Conservation (phyloP, 2,329 filamentous ascomycete species). For the Periconia digitata region DNA sequence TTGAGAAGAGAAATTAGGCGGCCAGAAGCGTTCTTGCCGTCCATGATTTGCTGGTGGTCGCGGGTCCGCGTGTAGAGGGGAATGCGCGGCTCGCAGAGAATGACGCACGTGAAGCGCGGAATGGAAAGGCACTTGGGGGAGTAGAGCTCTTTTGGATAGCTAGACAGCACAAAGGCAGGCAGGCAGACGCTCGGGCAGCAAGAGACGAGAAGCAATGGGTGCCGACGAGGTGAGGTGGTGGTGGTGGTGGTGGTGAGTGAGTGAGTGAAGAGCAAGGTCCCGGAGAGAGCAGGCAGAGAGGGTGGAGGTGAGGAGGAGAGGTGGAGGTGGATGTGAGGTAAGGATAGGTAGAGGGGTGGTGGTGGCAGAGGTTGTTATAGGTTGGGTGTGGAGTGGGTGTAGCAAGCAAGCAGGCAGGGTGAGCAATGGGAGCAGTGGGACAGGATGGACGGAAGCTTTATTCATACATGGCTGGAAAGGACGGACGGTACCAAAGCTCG, state of each 20-base stretch:
- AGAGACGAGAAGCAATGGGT: not conserved
- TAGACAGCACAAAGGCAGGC: not conserved
- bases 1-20: constrained; percentile 55
- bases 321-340: constrained; percentile 1
- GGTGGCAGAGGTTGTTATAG: no score
- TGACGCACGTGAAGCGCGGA: constrained; percentile 22
- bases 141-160: not conserved
- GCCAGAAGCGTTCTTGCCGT: constrained; percentile 54
- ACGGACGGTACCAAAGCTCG: no score
- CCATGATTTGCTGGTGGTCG: constrained; percentile 44
- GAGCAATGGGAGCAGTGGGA: not conserved
- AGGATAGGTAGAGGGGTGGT: no score
- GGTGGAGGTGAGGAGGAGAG: not conserved
- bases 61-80: constrained; percentile 28
- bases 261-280: not conserved
- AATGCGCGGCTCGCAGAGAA: constrained; percentile 24
- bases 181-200: not conserved
- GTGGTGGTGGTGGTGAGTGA: not conserved
- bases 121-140: constrained; percentile 1
- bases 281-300: not conserved
- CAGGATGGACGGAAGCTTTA: constrained; percentile 15
- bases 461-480: constrained; percentile 1
- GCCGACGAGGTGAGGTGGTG: not conserved
- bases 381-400: constrained; percentile 5
- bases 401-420: not conserved